Percentiles rank a stretch among this genome's conserved stretches.
These are phyloP conservation scores for Monosporozyma unispora DNA, from an alignment of 805 yeast species.

Conservation along the genomic window DNA sequence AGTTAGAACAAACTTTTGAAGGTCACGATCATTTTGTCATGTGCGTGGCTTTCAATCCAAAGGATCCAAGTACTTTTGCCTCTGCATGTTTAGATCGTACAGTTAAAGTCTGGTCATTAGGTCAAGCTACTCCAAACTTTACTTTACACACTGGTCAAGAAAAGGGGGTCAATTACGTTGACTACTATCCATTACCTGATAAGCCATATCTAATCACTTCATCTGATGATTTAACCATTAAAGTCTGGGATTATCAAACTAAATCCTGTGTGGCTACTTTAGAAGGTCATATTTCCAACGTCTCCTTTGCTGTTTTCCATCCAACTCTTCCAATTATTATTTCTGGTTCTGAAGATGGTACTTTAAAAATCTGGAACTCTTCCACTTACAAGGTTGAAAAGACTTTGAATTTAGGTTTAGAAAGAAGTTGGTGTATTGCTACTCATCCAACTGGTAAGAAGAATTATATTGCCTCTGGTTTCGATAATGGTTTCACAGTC, in stretches of 20 bases:
- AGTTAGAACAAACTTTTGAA: conserved; percentile 78
- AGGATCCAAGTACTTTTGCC: conserved; percentile 95
- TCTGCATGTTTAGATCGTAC: conserved; percentile 95
- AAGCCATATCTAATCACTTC: conserved; percentile 91
- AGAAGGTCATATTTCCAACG: conserved; percentile 90
- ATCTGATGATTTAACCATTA: conserved; percentile 82
- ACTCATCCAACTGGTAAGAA: conserved; percentile 54
- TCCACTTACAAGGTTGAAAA: conserved; percentile 90
- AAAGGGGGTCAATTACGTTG: conserved; percentile 92
- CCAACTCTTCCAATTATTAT: conserved; percentile 93
- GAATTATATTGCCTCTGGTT: conserved; percentile 82
- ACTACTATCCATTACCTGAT: conserved; percentile 94
- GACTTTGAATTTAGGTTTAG: conserved; percentile 82
- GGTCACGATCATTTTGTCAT: conserved; percentile 95
- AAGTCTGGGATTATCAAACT: conserved; percentile 95
- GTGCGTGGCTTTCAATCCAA: conserved; percentile 92
- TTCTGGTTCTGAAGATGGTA: conserved; percentile 95
- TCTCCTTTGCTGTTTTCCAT: conserved; percentile 94
- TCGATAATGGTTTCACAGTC: conserved; percentile 89
- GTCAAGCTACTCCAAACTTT: conserved; percentile 80
- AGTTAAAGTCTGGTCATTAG: conserved; percentile 93
- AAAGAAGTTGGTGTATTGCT: conserved; percentile 94
- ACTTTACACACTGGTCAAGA: conserved; percentile 85
- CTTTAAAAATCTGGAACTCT: conserved; percentile 90
- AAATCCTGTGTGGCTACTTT: conserved; percentile 90